Evolutionary conservation across 1,139 yeast genomes (phyloP).

Genomic region (Yarrowia galli): DNA sequence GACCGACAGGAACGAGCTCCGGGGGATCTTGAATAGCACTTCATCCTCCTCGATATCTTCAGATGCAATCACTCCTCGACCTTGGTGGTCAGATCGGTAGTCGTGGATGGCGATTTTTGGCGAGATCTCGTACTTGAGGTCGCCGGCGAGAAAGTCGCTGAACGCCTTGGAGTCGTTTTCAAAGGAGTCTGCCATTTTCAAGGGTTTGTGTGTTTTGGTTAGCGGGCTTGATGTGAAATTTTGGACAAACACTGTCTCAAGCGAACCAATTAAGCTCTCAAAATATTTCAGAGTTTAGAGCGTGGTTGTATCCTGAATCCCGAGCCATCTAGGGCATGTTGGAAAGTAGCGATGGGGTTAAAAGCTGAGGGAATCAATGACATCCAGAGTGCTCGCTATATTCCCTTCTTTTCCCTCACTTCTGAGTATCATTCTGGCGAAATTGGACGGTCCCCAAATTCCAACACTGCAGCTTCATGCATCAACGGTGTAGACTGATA

Average conservation of each 20-base stretch:
- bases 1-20: conserved; percentile 62
- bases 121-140: conserved; percentile 52
- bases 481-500: conserved; percentile 8
- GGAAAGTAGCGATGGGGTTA: not conserved
- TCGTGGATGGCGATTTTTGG: conserved; percentile 67
- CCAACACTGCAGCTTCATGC: conserved; percentile 8
- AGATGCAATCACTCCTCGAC: conserved; percentile 77
- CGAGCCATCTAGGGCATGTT: no score
- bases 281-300: conserved; percentile 13
- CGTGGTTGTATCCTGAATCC: no score
- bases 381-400: no score
- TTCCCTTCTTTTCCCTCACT: not conserved
- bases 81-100: conserved; percentile 64
- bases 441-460: not conserved
- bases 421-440: no score
- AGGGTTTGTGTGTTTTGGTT: not conserved
- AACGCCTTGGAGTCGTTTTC: conserved; percentile 12
- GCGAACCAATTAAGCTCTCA: conserved; percentile 5
- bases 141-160: not conserved
- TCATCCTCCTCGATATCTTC: conserved; percentile 68
- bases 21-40: conserved; percentile 71
- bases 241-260: not conserved
- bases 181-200: not conserved
- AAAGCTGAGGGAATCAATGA: not conserved
- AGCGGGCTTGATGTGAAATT: not conserved